phyloP scores from a whole-genome alignment of 2,329 filamentous ascomycete genomes.

The Alternaria angustiovoidea region DNA sequence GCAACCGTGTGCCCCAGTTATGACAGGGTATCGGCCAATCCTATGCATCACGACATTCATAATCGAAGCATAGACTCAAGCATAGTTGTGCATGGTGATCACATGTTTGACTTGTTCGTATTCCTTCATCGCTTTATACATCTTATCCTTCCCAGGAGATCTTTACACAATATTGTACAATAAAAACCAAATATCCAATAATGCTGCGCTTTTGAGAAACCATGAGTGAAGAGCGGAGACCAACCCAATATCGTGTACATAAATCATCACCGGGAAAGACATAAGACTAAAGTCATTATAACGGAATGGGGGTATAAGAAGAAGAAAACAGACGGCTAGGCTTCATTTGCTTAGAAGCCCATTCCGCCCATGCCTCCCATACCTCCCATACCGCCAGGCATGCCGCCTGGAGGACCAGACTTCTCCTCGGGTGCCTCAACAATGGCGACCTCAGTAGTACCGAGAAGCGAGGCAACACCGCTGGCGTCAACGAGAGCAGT shows the following conservation, averaged over 20 bases:
- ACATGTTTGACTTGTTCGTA: slow-evolving; percentile 32
- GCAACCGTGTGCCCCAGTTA: slow-evolving; percentile 22
- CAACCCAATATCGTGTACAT: slow-evolving; percentile 46
- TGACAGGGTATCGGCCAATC: not conserved
- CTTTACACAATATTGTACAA: slow-evolving; percentile 50
- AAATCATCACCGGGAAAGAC: slow-evolving; percentile 43
- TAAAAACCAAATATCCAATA: slow-evolving; percentile 36
- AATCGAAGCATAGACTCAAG: slow-evolving; percentile 6
- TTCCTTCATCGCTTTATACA: slow-evolving; percentile 43
- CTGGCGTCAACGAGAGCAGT: slow-evolving; percentile 94
- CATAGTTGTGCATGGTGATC: not conserved
- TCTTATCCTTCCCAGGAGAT: slow-evolving; percentile 38
- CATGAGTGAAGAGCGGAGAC: slow-evolving; percentile 52
- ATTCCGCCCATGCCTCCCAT: slow-evolving; percentile 64
- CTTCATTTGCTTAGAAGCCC: slow-evolving; percentile 60
- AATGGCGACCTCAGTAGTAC: slow-evolving; percentile 97
- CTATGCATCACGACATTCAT: slow-evolving; percentile 8
- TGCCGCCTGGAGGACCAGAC: slow-evolving; percentile 64
- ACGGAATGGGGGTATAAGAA: slow-evolving; percentile 40
- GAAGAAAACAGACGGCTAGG: slow-evolving; percentile 33
- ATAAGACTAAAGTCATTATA: slow-evolving; percentile 47
- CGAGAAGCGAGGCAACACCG: slow-evolving; percentile 94
- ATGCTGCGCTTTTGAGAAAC: slow-evolving; percentile 50
- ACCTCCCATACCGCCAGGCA: slow-evolving; percentile 64
- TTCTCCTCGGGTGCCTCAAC: slow-evolving; percentile 97